Conservation (phyloP, 2,329 filamentous ascomycete species). For the Xylariaceae sp. region DNA sequence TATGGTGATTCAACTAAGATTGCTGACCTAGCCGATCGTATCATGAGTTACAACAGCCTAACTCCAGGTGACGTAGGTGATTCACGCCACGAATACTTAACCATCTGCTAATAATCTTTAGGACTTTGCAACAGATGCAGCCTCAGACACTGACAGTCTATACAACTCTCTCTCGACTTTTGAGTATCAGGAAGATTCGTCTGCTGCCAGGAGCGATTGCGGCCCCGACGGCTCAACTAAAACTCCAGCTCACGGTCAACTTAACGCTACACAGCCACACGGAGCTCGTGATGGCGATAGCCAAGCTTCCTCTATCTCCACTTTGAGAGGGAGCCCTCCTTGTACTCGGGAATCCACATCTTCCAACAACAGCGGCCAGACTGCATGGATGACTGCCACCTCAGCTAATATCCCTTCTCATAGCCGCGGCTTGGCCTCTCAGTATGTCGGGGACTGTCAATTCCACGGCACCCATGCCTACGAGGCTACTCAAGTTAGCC, state of each 20-base stretch:
- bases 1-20: too few relatives aligned
- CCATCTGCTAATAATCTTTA: slow-evolving; percentile 9
- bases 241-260: background rate
- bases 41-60: slow-evolving; percentile 10
- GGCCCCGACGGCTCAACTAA: background rate
- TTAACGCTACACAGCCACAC: background rate
- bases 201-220: background rate
- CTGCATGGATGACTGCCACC: background rate
- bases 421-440: background rate
- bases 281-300: background rate
- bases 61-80: slow-evolving; percentile 9
- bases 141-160: background rate
- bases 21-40: slow-evolving; percentile 7
- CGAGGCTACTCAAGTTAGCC: background rate
- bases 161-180: slow-evolving; percentile 6
- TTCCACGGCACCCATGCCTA: background rate
- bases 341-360: background rate
- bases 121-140: slow-evolving; percentile 5
- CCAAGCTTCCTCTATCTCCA: background rate
- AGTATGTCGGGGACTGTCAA: background rate
- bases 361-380: background rate
- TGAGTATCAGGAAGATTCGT: background rate
- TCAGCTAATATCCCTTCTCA: background rate
- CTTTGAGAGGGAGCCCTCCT: background rate
- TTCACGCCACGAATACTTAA: background rate